These are phyloP conservation scores for Brassica hybrid DNA, from an alignment of 441 rosid genomes.

Conservation along the genomic window DNA sequence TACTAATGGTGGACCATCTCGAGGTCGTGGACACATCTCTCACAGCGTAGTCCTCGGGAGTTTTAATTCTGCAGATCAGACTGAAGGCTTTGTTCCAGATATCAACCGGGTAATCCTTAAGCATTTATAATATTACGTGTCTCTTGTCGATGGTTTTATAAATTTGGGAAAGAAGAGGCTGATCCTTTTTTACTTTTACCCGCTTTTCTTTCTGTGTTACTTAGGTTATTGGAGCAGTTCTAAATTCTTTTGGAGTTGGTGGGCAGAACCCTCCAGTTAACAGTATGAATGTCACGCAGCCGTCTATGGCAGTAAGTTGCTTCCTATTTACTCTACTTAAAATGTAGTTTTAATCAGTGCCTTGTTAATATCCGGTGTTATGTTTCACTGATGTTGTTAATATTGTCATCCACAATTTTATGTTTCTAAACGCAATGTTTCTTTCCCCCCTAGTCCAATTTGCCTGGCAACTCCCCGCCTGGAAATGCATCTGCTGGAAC, in stretches of 20 bases:
- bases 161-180: slow-evolving; percentile 10
- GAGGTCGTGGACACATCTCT: slow-evolving; percentile 76
- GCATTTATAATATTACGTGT: slow-evolving; percentile 4
- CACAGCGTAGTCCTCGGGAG: slow-evolving; percentile 92
- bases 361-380: not conserved
- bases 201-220: slow-evolving; percentile 28
- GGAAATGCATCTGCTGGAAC: slow-evolving; percentile 59
- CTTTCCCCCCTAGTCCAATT: slow-evolving; percentile 54
- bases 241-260: slow-evolving; percentile 82
- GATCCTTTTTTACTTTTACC: slow-evolving; percentile 23
- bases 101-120: slow-evolving; percentile 58
- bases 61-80: slow-evolving; percentile 84
- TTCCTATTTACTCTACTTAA: slow-evolving; percentile 1
- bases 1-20: slow-evolving; percentile 57
- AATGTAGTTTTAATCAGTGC: not conserved
- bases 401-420: not conserved
- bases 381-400: slow-evolving; percentile 5
- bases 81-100: slow-evolving; percentile 75
- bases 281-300: slow-evolving; percentile 48
- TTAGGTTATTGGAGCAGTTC: slow-evolving; percentile 89
- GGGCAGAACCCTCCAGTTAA: slow-evolving; percentile 54
- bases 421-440: slow-evolving; percentile 2
- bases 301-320: slow-evolving; percentile 54
- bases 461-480: slow-evolving; percentile 56
- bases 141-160: slow-evolving; percentile 12